phyloP scores from a whole-genome alignment of 202 grass and related monocot species.

The Miscanthus sacchariflorus region DNA sequence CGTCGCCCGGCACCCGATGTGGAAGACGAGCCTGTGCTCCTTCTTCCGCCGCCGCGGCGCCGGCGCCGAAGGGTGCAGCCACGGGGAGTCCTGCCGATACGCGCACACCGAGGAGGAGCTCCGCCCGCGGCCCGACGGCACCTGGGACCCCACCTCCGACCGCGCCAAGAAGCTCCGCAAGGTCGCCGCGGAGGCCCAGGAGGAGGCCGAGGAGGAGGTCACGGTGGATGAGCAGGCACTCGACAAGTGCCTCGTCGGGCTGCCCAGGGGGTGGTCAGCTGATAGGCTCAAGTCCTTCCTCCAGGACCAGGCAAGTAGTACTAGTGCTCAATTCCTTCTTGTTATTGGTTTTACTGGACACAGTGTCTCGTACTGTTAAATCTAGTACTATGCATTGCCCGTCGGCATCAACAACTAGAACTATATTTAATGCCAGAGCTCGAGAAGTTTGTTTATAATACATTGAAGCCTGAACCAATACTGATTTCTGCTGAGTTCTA shows the following conservation, averaged over 20 bases:
- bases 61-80: slow-evolving; percentile 66
- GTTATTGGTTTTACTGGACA: neutral
- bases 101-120: slow-evolving; percentile 94
- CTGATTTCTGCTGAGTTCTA: neutral
- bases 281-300: slow-evolving; percentile 79
- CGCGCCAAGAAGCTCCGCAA: slow-evolving; percentile 68
- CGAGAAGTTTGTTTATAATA: neutral
- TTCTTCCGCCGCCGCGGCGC: slow-evolving; percentile 63
- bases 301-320: slow-evolving; percentile 60
- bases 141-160: slow-evolving; percentile 86
- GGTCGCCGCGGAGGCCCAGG: slow-evolving; percentile 22
- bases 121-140: slow-evolving; percentile 78
- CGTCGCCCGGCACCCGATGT: slow-evolving; percentile 50
- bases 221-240: slow-evolving; percentile 61
- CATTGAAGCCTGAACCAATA: neutral
- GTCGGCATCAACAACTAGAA: neutral
- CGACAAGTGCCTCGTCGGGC: slow-evolving; percentile 86
- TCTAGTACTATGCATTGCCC: neutral
- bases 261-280: slow-evolving; percentile 66
- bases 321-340: neutral
- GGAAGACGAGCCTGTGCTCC: slow-evolving; percentile 97
- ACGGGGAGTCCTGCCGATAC: slow-evolving; percentile 81
- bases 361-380: neutral
- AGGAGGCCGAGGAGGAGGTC: slow-evolving; percentile 43
- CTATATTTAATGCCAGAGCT: neutral